phyloP scores from a whole-genome alignment of 2,329 filamentous ascomycete genomes.

The Nannizziopsis barbatae region DNA sequence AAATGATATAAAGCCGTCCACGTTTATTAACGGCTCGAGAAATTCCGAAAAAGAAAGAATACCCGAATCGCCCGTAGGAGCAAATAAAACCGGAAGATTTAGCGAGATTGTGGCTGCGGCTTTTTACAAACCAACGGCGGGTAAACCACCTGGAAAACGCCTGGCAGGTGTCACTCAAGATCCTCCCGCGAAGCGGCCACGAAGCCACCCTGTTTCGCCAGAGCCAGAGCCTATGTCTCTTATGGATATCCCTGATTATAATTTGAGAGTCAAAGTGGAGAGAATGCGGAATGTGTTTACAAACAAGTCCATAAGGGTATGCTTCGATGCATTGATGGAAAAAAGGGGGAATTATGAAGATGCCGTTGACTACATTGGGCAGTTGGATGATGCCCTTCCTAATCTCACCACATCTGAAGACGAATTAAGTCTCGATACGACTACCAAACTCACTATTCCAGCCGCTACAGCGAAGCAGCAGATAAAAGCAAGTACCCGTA shows the following conservation, averaged over 20 bases:
- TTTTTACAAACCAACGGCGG: constrained; percentile 30
- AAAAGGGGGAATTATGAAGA: constrained; percentile 46
- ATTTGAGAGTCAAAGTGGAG: constrained; percentile 41
- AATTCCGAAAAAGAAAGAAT: constrained; percentile 30
- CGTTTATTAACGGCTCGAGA: constrained; percentile 40
- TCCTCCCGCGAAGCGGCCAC: constrained; percentile 19
- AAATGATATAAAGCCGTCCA: constrained; percentile 51
- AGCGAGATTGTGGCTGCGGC: constrained; percentile 36
- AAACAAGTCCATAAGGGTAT: constrained; percentile 35
- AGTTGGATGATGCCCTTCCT: constrained; percentile 26
- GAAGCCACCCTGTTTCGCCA: constrained; percentile 19
- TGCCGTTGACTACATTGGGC: constrained; percentile 40
- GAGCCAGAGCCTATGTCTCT: constrained; percentile 32
- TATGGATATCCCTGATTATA: constrained; percentile 42
- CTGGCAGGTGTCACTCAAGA: constrained; percentile 30
- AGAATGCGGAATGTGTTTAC: constrained; percentile 43
- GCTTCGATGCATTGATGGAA: constrained; percentile 41
- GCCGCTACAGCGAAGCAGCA: constrained; percentile 38
- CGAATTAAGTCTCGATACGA: constrained; percentile 25
- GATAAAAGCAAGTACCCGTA: constrained; percentile 44
- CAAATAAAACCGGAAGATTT: constrained; percentile 25
- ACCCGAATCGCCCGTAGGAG: constrained; percentile 31
- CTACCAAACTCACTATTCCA: constrained; percentile 8
- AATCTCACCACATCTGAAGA: constrained; percentile 33
- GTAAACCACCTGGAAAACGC: constrained; percentile 25